These are phyloP conservation scores for Leishmania gerbilli DNA, from an alignment of 208 protist species.

Conservation along the genomic window DNA sequence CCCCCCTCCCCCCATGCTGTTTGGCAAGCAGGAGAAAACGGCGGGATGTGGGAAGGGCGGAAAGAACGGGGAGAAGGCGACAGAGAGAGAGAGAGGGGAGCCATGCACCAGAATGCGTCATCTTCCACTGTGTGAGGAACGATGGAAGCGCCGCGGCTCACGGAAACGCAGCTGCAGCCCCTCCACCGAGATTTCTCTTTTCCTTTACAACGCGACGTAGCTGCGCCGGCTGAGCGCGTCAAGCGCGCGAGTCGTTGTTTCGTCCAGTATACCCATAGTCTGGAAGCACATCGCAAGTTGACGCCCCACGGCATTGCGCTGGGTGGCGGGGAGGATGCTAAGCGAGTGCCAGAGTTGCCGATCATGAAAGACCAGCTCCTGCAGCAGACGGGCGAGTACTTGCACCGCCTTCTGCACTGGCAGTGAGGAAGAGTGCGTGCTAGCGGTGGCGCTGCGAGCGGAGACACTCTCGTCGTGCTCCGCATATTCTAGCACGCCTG, in stretches of 20 bases:
- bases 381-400: constrained; percentile 40
- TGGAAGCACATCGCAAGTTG: constrained; percentile 54
- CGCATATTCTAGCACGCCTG: constrained; percentile 24
- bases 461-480: constrained; percentile 23
- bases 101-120: not conserved
- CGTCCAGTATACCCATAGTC: constrained; percentile 42
- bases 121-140: not conserved
- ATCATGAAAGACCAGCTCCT: constrained; percentile 65
- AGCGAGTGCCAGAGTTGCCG: constrained; percentile 50
- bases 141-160: not conserved
- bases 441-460: constrained; percentile 24
- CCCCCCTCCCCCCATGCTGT: not conserved
- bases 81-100: not conserved
- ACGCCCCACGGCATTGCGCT: constrained; percentile 46
- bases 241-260: constrained; percentile 33
- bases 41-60: not conserved
- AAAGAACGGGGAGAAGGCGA: not conserved
- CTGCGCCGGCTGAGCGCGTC: constrained; percentile 4
- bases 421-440: constrained; percentile 12
- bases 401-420: constrained; percentile 32
- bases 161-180: not conserved
- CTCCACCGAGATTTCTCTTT: not conserved
- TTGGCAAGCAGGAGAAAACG: not conserved
- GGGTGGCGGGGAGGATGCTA: constrained; percentile 25
- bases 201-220: not conserved